Base-by-base conservation (phyloP, 345 rosid genomes). In the Passiflora organensis region DNA sequence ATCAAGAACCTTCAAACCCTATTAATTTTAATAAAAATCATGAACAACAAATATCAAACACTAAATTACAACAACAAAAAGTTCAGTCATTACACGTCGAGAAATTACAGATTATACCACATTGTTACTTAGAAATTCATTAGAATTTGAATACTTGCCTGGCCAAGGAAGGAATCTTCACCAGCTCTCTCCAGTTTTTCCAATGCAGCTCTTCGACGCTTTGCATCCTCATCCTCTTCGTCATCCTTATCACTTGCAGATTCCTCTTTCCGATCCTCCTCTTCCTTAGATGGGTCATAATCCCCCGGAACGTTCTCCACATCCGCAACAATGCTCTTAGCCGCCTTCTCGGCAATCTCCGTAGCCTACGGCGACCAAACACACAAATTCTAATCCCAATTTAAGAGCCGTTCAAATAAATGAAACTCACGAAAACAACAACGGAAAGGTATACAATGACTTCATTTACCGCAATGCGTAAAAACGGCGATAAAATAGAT, bases 1-100 rank as follows among this genome's bases (percentile, higher is more conserved):
- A 78, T 93, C 99, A 17, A 93, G 72, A 70, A 75, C 91, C 73
- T 84, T 93, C 75, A 93, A 72, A 43, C 95, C 80, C 99, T 93
- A 76, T 53, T 65, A 47, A 54, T 48, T 23, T 19, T 13, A 60
- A 14, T 23, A 56, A 39, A 48, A 41, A 60, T 21, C 32, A 15
- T 21, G 17, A 21, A n/a, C 36, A 32, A 19, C 10, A 8, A 28
- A 28, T 28, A 28, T 28, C 34, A 28, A 3, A 2, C 34, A 8
- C 34, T n/a, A n/a, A 28, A 28, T 8, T 2, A 28, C 34, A 28
- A 8, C 43, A 41, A 34, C 16, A 19, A 11, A 17, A 8, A n/a
- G n/a, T n/a, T n/a, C n/a, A n/a, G n/a, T n/a, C 34, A 28, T 28
- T 28, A 8, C 34, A 28, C 34, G 34, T 2, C 8, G 34, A n/a